Conservation (phyloP, 2,329 filamentous ascomycete genomes). For the Diaporthe australafricana region DNA sequence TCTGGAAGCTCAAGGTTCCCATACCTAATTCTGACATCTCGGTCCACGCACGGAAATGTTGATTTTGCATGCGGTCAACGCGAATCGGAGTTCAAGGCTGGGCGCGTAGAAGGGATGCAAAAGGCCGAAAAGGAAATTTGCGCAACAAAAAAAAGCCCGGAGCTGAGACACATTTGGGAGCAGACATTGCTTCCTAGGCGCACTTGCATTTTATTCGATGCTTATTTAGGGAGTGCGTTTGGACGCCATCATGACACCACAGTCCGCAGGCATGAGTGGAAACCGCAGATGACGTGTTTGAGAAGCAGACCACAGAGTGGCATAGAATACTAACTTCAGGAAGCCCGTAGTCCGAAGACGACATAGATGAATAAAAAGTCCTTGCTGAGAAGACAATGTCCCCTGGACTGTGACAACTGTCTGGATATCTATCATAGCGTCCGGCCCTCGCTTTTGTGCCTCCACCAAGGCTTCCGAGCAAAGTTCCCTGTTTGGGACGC, state of each 20-base stretch:
- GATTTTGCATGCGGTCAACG: background rate
- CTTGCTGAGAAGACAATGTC: background rate
- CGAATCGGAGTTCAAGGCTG: conserved; percentile 24
- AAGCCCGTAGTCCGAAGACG: conserved; percentile 20
- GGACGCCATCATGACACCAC: background rate
- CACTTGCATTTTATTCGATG: background rate
- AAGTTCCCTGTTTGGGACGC: conserved; percentile 3
- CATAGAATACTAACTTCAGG: conserved; percentile 19
- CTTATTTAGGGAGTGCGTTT: background rate
- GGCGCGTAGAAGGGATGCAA: conserved; percentile 11
- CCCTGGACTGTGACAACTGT: background rate
- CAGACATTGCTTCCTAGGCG: conserved; percentile 1
- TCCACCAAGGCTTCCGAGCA: background rate
- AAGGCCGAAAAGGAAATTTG: conserved; percentile 10
- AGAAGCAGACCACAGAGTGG: conserved; percentile 14
- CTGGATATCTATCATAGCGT: background rate
- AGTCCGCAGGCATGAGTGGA: background rate
- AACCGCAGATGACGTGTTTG: conserved; percentile 8
- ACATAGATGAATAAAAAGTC: conserved; percentile 13
- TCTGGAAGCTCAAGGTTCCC: conserved; percentile 3
- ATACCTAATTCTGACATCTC: conserved; percentile 1
- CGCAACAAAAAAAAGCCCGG: background rate
- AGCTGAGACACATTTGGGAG: background rate
- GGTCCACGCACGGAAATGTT: background rate
- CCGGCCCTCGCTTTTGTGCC: background rate